Conservation (phyloP, 2,329 filamentous ascomycete species). For the Fusarium sp. region DNA sequence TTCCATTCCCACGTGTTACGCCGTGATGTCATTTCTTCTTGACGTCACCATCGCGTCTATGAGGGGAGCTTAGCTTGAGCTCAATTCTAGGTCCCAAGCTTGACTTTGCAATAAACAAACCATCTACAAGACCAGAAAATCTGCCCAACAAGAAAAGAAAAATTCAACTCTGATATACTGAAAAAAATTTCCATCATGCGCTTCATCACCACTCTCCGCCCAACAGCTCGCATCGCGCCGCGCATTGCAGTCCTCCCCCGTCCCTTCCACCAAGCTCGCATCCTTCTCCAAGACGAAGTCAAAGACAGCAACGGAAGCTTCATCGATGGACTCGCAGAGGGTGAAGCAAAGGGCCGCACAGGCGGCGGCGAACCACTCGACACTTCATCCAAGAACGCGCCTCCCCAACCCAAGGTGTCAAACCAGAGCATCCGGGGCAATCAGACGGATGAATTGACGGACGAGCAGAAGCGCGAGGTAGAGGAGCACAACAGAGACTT, state of each 20-base stretch:
- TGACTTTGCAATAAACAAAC: slow-evolving; percentile 7
- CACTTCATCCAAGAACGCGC: slow-evolving; percentile 53
- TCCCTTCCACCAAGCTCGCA: slow-evolving; percentile 18
- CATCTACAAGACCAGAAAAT: not conserved
- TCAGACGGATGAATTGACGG: slow-evolving; percentile 55
- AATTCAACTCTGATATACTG: accelerated
- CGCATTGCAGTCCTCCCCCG: slow-evolving; percentile 27
- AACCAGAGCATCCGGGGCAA: slow-evolving; percentile 62
- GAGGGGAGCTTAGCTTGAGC: slow-evolving; percentile 20
- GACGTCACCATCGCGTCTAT: slow-evolving; percentile 37
- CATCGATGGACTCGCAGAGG: slow-evolving; percentile 51
- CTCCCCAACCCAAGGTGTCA: slow-evolving; percentile 66
- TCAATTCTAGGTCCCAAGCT: slow-evolving; percentile 1
- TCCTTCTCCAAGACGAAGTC: slow-evolving; percentile 27
- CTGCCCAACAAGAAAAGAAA: accelerated
- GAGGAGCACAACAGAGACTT: slow-evolving; percentile 72
- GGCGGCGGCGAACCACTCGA: slow-evolving; percentile 58
- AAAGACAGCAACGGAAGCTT: slow-evolving; percentile 18
- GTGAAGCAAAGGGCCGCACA: slow-evolving; percentile 54
- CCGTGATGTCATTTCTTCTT: slow-evolving; percentile 44
- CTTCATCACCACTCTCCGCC: slow-evolving; percentile 22
- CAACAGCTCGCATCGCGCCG: slow-evolving; percentile 15
- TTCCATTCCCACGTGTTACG: not conserved
- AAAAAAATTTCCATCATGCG: slow-evolving; percentile 7
- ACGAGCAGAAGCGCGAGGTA: slow-evolving; percentile 70